These are phyloP conservation scores for Eragrostis nindensis DNA, from an alignment of 176 grass and related monocot genomes.

Conservation along the genomic window DNA sequence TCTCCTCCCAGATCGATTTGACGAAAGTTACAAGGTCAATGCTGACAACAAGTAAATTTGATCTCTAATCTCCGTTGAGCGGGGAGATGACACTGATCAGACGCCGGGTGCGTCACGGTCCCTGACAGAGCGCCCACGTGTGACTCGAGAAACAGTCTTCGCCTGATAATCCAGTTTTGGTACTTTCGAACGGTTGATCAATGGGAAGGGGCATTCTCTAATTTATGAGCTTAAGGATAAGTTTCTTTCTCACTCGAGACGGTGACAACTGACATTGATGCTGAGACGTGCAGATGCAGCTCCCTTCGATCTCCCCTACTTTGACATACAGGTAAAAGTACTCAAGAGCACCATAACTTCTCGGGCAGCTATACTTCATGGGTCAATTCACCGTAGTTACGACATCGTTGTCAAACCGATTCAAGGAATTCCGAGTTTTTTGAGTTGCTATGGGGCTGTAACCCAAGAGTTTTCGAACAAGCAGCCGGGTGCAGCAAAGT, in stretches of 20 bases:
- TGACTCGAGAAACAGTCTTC: neutral
- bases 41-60: neutral
- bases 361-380: neutral
- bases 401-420: neutral
- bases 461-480: too few relatives aligned
- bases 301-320: neutral
- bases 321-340: slow-evolving; percentile 26
- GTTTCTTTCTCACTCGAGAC: neutral
- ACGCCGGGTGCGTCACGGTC: neutral
- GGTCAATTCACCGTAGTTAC: neutral
- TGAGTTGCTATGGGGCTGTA: neutral
- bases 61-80: neutral
- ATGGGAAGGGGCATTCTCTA: neutral
- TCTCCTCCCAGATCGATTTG: too few relatives aligned
- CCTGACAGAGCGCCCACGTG: slow-evolving; percentile 1
- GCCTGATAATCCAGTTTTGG: neutral
- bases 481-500: neutral
- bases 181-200: neutral
- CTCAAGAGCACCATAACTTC: neutral
- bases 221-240: neutral
- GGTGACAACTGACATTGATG: neutral
- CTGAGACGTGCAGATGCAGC: neutral
- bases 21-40: too few relatives aligned
- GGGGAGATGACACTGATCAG: neutral
- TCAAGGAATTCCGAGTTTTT: neutral